Percentiles rank a stretch among this genome's conserved stretches.
phyloP scores from a whole-genome alignment of 345 rosid species.

The Ceriops decandra region DNA sequence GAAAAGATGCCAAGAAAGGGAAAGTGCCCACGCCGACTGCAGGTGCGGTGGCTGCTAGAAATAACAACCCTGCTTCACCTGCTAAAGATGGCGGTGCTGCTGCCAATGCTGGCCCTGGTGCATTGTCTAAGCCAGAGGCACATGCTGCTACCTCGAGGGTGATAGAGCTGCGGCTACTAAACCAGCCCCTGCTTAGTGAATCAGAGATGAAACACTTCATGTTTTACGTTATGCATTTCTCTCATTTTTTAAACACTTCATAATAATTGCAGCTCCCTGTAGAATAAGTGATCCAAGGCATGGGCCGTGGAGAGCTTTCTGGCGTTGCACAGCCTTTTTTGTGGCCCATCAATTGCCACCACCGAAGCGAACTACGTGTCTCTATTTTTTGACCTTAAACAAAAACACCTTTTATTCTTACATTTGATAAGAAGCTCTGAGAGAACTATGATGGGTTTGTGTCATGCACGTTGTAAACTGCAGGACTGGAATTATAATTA shows the following conservation, averaged over 20 bases:
- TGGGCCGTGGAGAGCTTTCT: constrained; percentile 17
- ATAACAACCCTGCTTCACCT: constrained; percentile 30
- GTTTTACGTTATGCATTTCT: constrained; percentile 8
- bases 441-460: no score
- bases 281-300: not conserved
- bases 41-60: constrained; percentile 9
- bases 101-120: constrained; percentile 24
- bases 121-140: constrained; percentile 28
- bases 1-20: constrained; percentile 44
- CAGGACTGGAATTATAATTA: no score
- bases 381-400: no score
- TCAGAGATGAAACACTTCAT: constrained; percentile 7
- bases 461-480: no score
- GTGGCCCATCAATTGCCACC: constrained; percentile 7
- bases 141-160: constrained; percentile 12
- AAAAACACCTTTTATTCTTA: no score
- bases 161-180: not conserved
- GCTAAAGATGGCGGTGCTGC: constrained; percentile 26
- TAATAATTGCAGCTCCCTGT: constrained; percentile 28
- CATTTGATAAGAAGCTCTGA: no score
- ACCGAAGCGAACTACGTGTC: not conserved
- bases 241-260: not conserved
- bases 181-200: constrained; percentile 27
- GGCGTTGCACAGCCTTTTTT: constrained; percentile 1
- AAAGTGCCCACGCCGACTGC: constrained; percentile 23